A percentile compares a stretch with the other conserved stretches of the same genome.
These are phyloP conservation scores for Penicillium coffeae DNA, from an alignment of 495 filamentous ascomycete genomes.

Conservation along the genomic window DNA sequence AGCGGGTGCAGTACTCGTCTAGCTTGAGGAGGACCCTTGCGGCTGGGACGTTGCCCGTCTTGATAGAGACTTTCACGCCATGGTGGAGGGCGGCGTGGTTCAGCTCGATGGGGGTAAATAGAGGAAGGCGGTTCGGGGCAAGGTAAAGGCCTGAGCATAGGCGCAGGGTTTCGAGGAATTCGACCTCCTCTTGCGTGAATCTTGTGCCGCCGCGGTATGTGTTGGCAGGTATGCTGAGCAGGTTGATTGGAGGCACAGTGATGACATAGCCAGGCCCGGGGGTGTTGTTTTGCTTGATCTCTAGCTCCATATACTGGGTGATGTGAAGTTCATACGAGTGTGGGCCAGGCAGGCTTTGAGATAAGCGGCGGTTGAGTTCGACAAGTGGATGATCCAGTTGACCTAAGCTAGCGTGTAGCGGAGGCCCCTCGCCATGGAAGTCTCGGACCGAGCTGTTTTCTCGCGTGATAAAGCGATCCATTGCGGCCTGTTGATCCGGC, in stretches of 20 bases:
- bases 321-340: slow-evolving; percentile 23
- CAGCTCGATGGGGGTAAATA: slow-evolving; percentile 3
- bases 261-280: not conserved
- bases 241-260: slow-evolving; percentile 12
- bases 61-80: slow-evolving; percentile 35
- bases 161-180: slow-evolving; percentile 37
- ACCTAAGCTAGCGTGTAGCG: not conserved
- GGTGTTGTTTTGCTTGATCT: slow-evolving; percentile 6
- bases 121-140: not conserved
- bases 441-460: slow-evolving; percentile 6
- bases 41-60: slow-evolving; percentile 24
- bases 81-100: slow-evolving; percentile 29
- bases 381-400: not conserved
- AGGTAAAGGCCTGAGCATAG: slow-evolving; percentile 10
- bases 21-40: slow-evolving; percentile 37
- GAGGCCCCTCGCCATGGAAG: slow-evolving; percentile 17
- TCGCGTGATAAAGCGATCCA: slow-evolving; percentile 23
- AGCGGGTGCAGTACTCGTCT: slow-evolving; percentile 34
- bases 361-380: not conserved
- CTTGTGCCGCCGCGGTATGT: slow-evolving; percentile 23
- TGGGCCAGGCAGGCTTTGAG: not conserved
- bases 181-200: slow-evolving; percentile 12
- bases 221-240: slow-evolving; percentile 22
- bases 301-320: slow-evolving; percentile 16
- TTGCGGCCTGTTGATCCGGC: slow-evolving; percentile 7